Conservation (phyloP, 2,329 filamentous ascomycete genomes). For the Didymella sp. region DNA sequence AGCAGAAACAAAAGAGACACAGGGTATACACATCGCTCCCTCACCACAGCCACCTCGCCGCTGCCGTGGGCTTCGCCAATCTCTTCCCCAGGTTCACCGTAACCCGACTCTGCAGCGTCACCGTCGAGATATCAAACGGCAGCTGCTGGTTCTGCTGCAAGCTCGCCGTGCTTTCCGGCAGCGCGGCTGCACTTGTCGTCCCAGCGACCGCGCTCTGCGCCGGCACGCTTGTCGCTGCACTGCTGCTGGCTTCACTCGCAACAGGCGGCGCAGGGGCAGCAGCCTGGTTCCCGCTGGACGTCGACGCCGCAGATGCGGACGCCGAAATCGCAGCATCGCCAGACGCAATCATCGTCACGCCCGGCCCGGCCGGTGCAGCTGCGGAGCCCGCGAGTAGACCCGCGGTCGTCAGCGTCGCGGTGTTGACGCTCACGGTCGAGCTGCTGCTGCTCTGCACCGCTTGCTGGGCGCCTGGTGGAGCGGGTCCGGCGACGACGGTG, state of each 20-base stretch:
- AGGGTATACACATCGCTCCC: constrained; percentile 7
- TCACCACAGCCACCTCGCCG: constrained; percentile 22
- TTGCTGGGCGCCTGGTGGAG: constrained; percentile 21
- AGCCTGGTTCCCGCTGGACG: constrained; percentile 5
- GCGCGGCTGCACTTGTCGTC: constrained; percentile 15
- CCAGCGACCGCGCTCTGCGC: constrained; percentile 38
- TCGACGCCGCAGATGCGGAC: constrained; percentile 6
- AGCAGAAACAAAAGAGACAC: constrained; percentile 4
- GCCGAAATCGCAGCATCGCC: constrained; percentile 16
- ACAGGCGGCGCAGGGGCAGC: constrained; percentile 5
- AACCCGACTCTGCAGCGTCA: constrained; percentile 44
- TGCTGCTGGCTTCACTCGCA: constrained; percentile 5
- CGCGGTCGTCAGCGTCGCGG: constrained; percentile 32
- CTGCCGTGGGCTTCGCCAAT: constrained; percentile 30
- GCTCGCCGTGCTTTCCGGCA: constrained; percentile 19
- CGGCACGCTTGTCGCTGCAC: constrained; percentile 6
- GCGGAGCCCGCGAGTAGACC: constrained; percentile 26
- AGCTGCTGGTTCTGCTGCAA: constrained; percentile 27
- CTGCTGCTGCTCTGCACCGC: constrained; percentile 20
- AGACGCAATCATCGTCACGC: constrained; percentile 28
- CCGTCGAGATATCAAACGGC: constrained; percentile 47
- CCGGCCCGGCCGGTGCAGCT: constrained; percentile 27
- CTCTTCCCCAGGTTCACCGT: constrained; percentile 45
- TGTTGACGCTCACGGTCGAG: constrained; percentile 27
- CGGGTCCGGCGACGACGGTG: constrained; percentile 30